Evolutionary conservation across 164 flowering plant genomes (phyloP), one percentile per base, ranked within the genome.

Genomic region (Magnolia changhungtana): DNA sequence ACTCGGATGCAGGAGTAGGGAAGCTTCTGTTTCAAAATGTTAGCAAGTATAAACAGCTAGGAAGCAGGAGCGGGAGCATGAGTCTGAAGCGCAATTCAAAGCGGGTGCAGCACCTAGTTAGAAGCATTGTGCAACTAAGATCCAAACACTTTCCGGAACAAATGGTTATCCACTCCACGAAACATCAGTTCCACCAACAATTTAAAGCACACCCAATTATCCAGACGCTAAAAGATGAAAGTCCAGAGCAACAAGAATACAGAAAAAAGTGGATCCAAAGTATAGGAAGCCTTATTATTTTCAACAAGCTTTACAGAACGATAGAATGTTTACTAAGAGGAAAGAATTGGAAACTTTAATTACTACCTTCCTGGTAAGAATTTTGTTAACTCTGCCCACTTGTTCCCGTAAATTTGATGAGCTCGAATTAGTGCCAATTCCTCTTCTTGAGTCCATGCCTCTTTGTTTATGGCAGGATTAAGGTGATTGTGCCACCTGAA

Each of bases 401-500:
- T 94, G 89, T 96, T 96, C 69, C 99, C 98, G 82, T 90, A 89
- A 74, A 90, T 77, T 82, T 91, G 93, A 89, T 96, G 99, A 61
- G 97, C 99, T 73, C 84, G 95, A 83, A 94, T 88, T 76, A 96
- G 76, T 76, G 91, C 86, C 85, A 96, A 69, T 81, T 96, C 99
- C 82, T 96, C 99, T 77, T 91, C 96, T 78, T 92, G 95, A n/a
- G 96, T 91, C 99, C 99, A 96, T 72, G 98, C 97, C 81, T 96
- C 95, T 81, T 89, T 92, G 82, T 94, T 96, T 83, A 96, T 96
- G 50, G 82, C 66, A 72, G 99, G 99, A 85, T 96, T 96, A 31
- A 96, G 92, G 86, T 96, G 99, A 86, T 96, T 96, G 83, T 96
- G 98, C 99, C 99, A 96, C 90, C 98, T 94, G 77, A 78, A 75